Conservation (phyloP, 2,329 filamentous ascomycete species). For the Chaetomiaceae sp. region DNA sequence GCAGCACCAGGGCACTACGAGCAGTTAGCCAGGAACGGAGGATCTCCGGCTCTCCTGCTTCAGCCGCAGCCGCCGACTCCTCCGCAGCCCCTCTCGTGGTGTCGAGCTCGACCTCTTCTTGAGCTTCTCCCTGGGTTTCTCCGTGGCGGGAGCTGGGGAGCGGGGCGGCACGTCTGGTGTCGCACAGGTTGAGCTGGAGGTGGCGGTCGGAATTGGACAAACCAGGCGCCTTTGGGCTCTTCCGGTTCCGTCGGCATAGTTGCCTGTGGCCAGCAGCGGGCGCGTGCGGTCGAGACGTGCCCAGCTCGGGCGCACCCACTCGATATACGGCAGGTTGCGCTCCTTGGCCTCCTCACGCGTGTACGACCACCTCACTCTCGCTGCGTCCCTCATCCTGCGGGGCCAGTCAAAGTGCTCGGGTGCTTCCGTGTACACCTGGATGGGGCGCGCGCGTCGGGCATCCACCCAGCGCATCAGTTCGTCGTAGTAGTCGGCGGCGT, state of each 20-base stretch:
- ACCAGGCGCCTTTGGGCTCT: too few species aligned
- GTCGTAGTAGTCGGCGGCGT: conserved; percentile 9
- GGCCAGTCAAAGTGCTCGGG: neutral
- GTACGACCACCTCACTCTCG: neutral
- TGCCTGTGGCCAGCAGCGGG: neutral
- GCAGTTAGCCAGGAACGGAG: too few species aligned
- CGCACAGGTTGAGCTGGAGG: too few species aligned
- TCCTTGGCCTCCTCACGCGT: too few species aligned
- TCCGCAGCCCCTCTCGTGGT: too few species aligned
- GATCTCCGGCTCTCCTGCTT: too few species aligned
- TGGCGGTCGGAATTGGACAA: too few species aligned
- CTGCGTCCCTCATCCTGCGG: neutral
- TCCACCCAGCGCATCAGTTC: conserved; percentile 12
- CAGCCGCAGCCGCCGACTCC: neutral
- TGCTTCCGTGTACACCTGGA: neutral
- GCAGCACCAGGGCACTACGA: too few species aligned
- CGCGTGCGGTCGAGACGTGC: neutral
- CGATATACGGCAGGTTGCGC: neutral
- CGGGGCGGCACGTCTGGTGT: too few species aligned
- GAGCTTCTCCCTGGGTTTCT: too few species aligned
- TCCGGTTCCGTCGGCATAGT: neutral
- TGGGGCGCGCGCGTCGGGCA: neutral
- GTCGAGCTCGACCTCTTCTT: too few species aligned
- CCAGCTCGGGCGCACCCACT: neutral
- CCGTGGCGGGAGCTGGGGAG: too few species aligned